These are phyloP conservation scores for Aaosphaeria pasadenensis DNA, from an alignment of 2,329 filamentous ascomycete species.

Conservation along the genomic window DNA sequence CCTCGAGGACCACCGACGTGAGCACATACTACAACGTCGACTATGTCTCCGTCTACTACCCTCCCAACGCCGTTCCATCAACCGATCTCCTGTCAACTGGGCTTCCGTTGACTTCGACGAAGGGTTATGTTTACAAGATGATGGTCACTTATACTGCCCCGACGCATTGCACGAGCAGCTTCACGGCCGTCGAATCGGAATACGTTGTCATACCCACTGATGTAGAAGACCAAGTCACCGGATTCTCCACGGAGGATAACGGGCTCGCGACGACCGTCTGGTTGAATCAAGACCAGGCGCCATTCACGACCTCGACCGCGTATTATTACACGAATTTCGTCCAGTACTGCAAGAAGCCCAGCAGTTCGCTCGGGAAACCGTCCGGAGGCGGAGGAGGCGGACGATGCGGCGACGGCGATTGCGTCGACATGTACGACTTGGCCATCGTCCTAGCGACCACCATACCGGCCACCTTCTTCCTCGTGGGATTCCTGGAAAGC, in stretches of 20 bases:
- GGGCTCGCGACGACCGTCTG: too few species aligned
- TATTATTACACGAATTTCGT: slow-evolving; percentile 14
- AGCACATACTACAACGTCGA: slow-evolving; percentile 10
- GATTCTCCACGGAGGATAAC: slow-evolving; percentile 10
- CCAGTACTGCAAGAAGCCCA: too few species aligned
- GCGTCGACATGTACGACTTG: too few species aligned
- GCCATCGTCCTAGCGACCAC: background rate
- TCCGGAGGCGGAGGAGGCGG: too few species aligned
- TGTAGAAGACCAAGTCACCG: slow-evolving; percentile 20
- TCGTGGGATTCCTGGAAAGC: slow-evolving; percentile 29
- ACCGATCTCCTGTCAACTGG: slow-evolving; percentile 18
- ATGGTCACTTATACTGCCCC: slow-evolving; percentile 29
- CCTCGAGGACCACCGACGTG: slow-evolving; percentile 10
- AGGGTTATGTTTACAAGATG: slow-evolving; percentile 19
- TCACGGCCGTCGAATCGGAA: slow-evolving; percentile 8
- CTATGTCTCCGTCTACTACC: slow-evolving; percentile 19
- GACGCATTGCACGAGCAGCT: slow-evolving; percentile 18
- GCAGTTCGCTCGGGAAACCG: too few species aligned
- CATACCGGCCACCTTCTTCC: slow-evolving; percentile 25
- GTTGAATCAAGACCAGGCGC: slow-evolving; percentile 1
- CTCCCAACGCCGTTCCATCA: slow-evolving; percentile 15
- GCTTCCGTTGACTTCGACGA: slow-evolving; percentile 3
- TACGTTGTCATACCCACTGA: slow-evolving; percentile 20
- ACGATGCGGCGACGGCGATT: too few species aligned
- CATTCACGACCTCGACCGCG: slow-evolving; percentile 15